Conservation (phyloP, 441 rosid species). For the Aquilaria agallochum region DNA sequence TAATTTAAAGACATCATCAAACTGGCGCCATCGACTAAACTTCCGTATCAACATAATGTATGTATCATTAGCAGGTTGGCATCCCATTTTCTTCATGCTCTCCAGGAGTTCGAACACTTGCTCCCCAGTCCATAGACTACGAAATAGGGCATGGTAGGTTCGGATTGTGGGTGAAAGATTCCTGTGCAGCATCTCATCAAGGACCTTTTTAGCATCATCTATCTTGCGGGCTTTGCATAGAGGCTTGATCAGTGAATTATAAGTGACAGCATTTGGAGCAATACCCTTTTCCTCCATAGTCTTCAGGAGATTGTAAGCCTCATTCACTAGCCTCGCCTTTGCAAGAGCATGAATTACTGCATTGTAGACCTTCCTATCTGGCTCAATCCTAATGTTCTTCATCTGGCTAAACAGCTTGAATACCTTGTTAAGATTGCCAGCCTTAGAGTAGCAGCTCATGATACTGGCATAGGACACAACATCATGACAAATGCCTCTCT, state of each 20-base stretch:
- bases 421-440: conserved; percentile 60
- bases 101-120: conserved; percentile 73
- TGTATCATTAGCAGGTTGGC: conserved; percentile 69
- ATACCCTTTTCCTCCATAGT: conserved; percentile 76
- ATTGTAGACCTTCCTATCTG: conserved; percentile 84
- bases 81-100: conserved; percentile 65
- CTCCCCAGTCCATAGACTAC: conserved; percentile 50
- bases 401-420: conserved; percentile 60
- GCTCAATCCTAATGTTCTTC: conserved; percentile 56
- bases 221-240: conserved; percentile 61
- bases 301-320: conserved; percentile 60
- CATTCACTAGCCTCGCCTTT: conserved; percentile 58
- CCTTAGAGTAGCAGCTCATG: conserved; percentile 82
- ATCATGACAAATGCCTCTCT: conserved; percentile 53
- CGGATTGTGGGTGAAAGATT: conserved; percentile 53
- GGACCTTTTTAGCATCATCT: conserved; percentile 53
- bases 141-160: conserved; percentile 82
- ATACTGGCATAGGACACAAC: conserved; percentile 69
- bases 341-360: conserved; percentile 85
- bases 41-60: conserved; percentile 86
- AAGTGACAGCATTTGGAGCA: conserved; percentile 62
- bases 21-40: conserved; percentile 81
- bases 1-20: conserved; percentile 51
- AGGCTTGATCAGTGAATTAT: conserved; percentile 81
- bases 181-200: conserved; percentile 66